These are phyloP conservation scores for Digitaria exilis DNA, from an alignment of 202 grass and related monocot species.

Conservation along the genomic window DNA sequence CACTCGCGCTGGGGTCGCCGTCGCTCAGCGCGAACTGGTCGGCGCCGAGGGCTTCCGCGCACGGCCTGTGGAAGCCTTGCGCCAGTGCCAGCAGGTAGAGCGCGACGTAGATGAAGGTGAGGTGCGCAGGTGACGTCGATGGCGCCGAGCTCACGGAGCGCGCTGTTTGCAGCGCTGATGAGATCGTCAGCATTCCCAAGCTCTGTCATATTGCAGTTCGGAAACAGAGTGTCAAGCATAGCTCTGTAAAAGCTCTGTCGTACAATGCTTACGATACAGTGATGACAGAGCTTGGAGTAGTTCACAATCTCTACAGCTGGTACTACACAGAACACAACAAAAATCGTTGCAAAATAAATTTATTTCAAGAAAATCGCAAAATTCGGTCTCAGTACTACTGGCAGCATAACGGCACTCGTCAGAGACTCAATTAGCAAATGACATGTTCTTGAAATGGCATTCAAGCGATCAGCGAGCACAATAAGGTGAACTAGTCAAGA, in stretches of 20 bases:
- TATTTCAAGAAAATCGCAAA: neutral
- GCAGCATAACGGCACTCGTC: too few relatives aligned
- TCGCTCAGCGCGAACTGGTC: slow-evolving; percentile 56
- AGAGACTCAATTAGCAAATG: too few relatives aligned
- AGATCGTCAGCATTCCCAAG: slow-evolving; percentile 51
- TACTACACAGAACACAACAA: neutral
- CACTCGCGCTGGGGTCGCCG: neutral
- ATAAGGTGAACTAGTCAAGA: too few relatives aligned
- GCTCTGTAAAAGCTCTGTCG: too few relatives aligned
- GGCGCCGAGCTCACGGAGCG: neutral
- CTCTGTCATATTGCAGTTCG: slow-evolving; percentile 27
- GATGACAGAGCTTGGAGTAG: too few relatives aligned
- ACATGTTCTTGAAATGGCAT: too few relatives aligned
- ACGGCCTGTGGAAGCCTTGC: slow-evolving; percentile 53
- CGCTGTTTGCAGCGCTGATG: slow-evolving; percentile 17
- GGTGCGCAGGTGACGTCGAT: neutral
- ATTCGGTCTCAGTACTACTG: neutral
- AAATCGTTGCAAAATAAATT: neutral
- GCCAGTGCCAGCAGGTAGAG: slow-evolving; percentile 56
- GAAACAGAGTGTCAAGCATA: neutral
- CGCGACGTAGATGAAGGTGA: slow-evolving; percentile 42
- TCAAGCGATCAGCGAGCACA: too few relatives aligned
- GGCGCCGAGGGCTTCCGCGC: slow-evolving; percentile 52
- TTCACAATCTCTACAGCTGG: neutral
- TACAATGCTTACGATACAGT: too few relatives aligned